phyloP scores from a whole-genome alignment of 768 basidiomycete genomes.

The Cyclocybe cylindracea region DNA sequence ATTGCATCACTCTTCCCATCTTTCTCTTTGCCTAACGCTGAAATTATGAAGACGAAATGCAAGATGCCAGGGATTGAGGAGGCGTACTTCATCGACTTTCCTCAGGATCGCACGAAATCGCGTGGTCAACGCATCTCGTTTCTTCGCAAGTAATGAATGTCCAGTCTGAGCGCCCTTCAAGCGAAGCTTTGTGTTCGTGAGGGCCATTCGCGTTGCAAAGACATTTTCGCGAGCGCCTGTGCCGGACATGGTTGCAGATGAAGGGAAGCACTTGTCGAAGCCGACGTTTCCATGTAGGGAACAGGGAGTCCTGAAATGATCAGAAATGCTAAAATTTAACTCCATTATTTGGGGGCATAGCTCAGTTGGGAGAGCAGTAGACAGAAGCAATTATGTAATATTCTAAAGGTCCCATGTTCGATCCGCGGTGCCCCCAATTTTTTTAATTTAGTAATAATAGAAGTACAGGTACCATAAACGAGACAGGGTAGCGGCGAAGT shows the following conservation, averaged over 20 bases:
- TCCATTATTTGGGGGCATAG: slow-evolving; percentile 48
- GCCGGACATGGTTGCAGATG: slow-evolving; percentile 69
- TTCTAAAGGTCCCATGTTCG: slow-evolving; percentile 79
- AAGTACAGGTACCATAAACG: no score
- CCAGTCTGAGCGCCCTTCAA: slow-evolving; percentile 94
- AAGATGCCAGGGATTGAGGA: not conserved
- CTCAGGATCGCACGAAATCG: slow-evolving; percentile 91
- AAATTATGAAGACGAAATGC: slow-evolving; percentile 20
- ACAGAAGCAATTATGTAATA: slow-evolving; percentile 45
- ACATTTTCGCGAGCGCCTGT: slow-evolving; percentile 89
- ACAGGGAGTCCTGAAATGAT: not conserved
- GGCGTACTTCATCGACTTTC: slow-evolving; percentile 93
- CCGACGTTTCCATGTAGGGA: not conserved
- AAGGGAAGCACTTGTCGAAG: slow-evolving; percentile 1
- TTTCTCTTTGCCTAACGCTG: slow-evolving; percentile 87
- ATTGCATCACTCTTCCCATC: slow-evolving; percentile 98
- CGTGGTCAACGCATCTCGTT: slow-evolving; percentile 94
- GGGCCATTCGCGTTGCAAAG: slow-evolving; percentile 96
- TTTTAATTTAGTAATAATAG: slow-evolving; percentile 5
- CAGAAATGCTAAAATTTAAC: not conserved
- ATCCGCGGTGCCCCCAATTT: slow-evolving; percentile 72
- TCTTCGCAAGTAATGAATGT: slow-evolving; percentile 95
- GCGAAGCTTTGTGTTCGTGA: slow-evolving; percentile 88
- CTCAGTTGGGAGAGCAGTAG: slow-evolving; percentile 78
- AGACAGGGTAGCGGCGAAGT: no score